These are phyloP conservation scores for Zopfochytrium polystomum DNA, from an alignment of 371 early-diverging fungal species.

Conservation along the genomic window DNA sequence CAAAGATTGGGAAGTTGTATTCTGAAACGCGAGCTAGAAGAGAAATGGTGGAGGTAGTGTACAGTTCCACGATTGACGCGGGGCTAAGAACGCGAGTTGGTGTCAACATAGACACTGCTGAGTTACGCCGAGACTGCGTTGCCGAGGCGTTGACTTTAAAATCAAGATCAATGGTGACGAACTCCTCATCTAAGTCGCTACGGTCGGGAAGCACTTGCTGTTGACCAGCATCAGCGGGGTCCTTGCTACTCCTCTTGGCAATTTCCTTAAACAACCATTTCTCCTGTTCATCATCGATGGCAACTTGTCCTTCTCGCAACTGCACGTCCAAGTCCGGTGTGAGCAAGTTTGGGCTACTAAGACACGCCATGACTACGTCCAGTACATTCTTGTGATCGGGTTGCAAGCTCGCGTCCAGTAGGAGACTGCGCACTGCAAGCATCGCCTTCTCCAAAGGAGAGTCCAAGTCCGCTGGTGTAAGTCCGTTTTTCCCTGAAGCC, in stretches of 20 bases:
- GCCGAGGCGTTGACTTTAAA: neutral
- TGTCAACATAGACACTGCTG: neutral
- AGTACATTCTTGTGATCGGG: constrained; percentile 38
- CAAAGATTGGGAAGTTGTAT: constrained; percentile 50
- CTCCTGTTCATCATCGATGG: constrained; percentile 48
- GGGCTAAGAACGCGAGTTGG: constrained; percentile 5
- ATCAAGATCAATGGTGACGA: neutral
- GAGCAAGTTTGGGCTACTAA: constrained; percentile 42
- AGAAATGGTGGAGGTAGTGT: constrained; percentile 12
- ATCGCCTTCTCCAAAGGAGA: too few species aligned
- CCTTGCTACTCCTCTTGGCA: constrained; percentile 25
- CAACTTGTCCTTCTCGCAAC: constrained; percentile 40
- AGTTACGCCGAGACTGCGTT: constrained; percentile 4
- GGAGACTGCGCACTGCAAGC: constrained; percentile 51
- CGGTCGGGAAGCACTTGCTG: constrained; percentile 15
- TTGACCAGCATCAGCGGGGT: constrained; percentile 8
- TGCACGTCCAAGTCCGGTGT: constrained; percentile 52
- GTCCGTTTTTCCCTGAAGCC: constrained; percentile 9
- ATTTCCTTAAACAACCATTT: constrained; percentile 51
- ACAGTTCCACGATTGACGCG: neutral
- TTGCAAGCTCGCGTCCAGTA: constrained; percentile 34
- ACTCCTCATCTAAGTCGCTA: constrained; percentile 21
- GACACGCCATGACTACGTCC: constrained; percentile 41
- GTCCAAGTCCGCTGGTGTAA: constrained; percentile 45
- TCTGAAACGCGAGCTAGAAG: constrained; percentile 31